Base-by-base conservation (phyloP, 306 rosid genomes). In the Begonia loranthoides region DNA sequence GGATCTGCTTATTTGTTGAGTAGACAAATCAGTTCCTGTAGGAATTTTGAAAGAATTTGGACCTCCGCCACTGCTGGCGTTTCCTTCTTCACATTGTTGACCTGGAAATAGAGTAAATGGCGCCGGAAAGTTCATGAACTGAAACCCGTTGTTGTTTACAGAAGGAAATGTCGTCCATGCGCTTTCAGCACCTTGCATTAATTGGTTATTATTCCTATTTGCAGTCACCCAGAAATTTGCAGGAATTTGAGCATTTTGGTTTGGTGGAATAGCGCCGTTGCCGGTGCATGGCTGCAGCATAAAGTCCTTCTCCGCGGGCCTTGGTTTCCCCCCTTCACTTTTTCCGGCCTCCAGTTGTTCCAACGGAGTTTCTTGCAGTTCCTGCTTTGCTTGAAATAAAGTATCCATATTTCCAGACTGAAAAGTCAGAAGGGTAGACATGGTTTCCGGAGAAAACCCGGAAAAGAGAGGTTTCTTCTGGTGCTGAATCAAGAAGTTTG, bases 171-270 rank as follows among this genome's bases (percentile, higher is more conserved):
- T 22, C 51, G 51, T 45, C 17, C 46, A 15, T 33, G 62, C 5
- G 12, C 48, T 52, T 6, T n/a, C 60, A 21, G 17, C 41, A n/a
- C 61, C 28, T 13, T 10, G 21, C 28, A 22, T 14, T 13, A 57
- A n/a, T 54, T 54, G 58, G 49, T 6, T 17, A 17, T 12, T 57
- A 5, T 28, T 28, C 36, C 15, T 24, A 9, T 46, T 44, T 21
- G 62, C 28, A 45, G 48, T 15, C 62, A 57, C 48, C 62, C 62
- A 57, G 12, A 57, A 57, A 44, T 57, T 57, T 1, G 53, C 52
- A 51, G 62, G 62, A 33, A 45, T 57, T 10, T 34, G 45, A 3
- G 53, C 51, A 9, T 28, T 28, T 16, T 17, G 52, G 12, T 28
- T 16, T 49, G 52, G 5, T 0, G 52, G 51, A 24, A 56, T 6